These are phyloP conservation scores for Nepenthes mirabilis DNA, from an alignment of 148 eudicot genomes.

Conservation along the genomic window DNA sequence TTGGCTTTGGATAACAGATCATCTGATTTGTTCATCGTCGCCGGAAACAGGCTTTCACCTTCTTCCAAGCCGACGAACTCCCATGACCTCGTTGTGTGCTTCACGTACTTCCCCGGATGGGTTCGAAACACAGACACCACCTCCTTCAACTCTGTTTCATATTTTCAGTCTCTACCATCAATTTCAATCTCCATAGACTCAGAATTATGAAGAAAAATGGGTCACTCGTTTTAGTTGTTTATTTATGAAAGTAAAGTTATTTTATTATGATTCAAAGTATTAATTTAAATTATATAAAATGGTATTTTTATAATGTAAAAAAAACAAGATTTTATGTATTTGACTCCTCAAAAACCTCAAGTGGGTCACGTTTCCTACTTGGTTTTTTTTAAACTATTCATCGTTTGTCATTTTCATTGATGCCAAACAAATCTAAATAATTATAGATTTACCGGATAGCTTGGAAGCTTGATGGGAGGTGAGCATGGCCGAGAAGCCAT, in stretches of 20 bases:
- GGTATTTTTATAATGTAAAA: too few relatives aligned
- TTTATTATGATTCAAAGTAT: too few relatives aligned
- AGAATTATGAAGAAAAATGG: too few relatives aligned
- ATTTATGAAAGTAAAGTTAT: too few relatives aligned
- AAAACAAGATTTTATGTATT: too few relatives aligned
- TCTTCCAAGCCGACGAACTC: conserved; percentile 64
- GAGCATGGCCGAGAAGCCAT: conserved; percentile 85
- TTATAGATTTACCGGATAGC: conserved; percentile 31
- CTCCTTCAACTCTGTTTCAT: conserved; percentile 36
- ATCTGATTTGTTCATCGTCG: conserved; percentile 7
- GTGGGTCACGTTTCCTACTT: too few relatives aligned
- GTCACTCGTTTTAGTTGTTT: too few relatives aligned
- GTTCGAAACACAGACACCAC: conserved; percentile 55
- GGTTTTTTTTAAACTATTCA: too few relatives aligned
- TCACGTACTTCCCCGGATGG: conserved; percentile 41
- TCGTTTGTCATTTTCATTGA: too few relatives aligned
- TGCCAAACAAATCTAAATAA: background rate
- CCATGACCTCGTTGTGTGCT: conserved; percentile 97
- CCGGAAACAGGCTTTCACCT: conserved; percentile 5
- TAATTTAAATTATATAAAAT: too few relatives aligned
- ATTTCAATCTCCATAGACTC: background rate
- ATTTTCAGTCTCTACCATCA: background rate
- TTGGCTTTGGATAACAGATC: conserved; percentile 36
- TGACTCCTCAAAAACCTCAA: too few relatives aligned
- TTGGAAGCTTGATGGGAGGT: conserved; percentile 52